Percentiles rank a stretch among this genome's conserved stretches.
phyloP scores from a whole-genome alignment of 2,329 filamentous ascomycete species.

The Lasiodiplodia sp. region DNA sequence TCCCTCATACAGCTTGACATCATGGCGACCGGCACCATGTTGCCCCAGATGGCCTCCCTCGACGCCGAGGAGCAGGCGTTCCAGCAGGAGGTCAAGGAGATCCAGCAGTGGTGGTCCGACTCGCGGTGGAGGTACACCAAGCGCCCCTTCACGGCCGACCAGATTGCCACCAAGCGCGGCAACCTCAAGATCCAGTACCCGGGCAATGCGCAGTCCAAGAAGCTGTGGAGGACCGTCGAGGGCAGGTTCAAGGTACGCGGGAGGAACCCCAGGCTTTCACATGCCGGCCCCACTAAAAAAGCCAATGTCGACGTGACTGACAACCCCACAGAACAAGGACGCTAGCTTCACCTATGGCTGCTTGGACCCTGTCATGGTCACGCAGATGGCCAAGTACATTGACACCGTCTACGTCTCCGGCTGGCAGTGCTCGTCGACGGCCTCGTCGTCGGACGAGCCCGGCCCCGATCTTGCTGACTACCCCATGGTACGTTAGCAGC shows the following conservation, averaged over 20 bases:
- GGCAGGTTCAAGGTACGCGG: conserved; percentile 75
- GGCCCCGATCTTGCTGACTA: conserved; percentile 98
- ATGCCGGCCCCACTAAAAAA: conserved; percentile 18
- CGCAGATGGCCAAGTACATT: conserved; percentile 98
- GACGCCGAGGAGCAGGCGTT: conserved; percentile 78
- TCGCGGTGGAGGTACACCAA: conserved; percentile 92
- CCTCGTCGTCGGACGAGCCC: conserved; percentile 92
- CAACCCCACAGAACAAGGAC: conserved; percentile 70
- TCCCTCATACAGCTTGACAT: background rate
- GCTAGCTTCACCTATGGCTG: conserved; percentile 97
- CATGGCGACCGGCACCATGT: conserved; percentile 29
- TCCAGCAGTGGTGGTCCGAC: conserved; percentile 94
- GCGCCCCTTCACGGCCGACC: conserved; percentile 92
- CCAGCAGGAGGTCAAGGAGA: conserved; percentile 81
- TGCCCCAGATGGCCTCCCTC: conserved; percentile 49
- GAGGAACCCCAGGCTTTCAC: conserved; percentile 38
- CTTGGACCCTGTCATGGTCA: conserved; percentile 97
- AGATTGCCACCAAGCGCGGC: conserved; percentile 95
- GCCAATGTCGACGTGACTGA: conserved; percentile 30
- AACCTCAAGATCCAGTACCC: conserved; percentile 91
- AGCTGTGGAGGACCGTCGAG: conserved; percentile 92
- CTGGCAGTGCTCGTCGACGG: conserved; percentile 98
- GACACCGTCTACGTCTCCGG: conserved; percentile 99
- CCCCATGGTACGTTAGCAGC: conserved; percentile 59
- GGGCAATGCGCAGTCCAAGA: conserved; percentile 88